phyloP scores from a whole-genome alignment of 2,329 filamentous ascomycete species.

The Pseudopithomyces chartarum region DNA sequence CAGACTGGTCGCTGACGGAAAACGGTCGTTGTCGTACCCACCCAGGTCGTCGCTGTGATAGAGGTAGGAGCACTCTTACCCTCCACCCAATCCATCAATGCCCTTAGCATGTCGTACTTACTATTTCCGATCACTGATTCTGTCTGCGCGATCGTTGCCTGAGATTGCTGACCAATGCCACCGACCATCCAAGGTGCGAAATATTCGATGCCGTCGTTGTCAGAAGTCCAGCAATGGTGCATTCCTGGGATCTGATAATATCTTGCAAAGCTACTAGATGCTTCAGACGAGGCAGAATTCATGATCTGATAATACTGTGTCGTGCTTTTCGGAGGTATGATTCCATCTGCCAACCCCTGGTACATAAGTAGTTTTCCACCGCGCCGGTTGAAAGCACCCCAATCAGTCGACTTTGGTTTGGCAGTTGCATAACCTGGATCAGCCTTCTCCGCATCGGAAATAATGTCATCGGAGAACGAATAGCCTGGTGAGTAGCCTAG shows the following conservation, averaged over 20 bases:
- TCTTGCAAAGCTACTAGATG: neutral
- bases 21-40: neutral
- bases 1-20: neutral
- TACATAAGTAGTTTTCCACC: neutral
- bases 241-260: slow-evolving; percentile 3
- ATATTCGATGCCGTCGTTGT: neutral
- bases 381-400: neutral
- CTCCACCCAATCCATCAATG: neutral
- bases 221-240: neutral
- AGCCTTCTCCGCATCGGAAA: neutral
- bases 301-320: neutral
- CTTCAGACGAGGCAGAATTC: neutral
- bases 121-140: neutral
- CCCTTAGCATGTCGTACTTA: neutral
- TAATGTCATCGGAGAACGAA: neutral
- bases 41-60: neutral
- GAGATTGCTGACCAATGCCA: neutral
- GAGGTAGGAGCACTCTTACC: neutral
- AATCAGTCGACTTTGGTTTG: neutral
- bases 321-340: neutral
- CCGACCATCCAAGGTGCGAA: neutral
- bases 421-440: neutral
- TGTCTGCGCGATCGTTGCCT: neutral
- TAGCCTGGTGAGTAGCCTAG: neutral
- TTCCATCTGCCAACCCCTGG: neutral